These are phyloP conservation scores for Yamadazyma triangularis DNA, from an alignment of 1,139 yeast genomes.

Conservation along the genomic window DNA sequence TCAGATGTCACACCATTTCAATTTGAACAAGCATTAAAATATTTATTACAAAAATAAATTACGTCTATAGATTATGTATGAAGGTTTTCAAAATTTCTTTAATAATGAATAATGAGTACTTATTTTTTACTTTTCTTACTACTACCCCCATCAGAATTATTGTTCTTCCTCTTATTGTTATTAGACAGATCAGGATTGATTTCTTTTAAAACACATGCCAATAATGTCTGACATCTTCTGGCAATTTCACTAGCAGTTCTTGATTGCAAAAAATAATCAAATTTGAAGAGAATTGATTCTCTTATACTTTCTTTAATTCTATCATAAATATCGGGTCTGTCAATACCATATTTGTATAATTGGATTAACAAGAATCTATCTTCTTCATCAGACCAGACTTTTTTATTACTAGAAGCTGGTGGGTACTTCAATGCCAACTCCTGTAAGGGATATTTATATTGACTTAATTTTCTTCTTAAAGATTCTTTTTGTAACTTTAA, in stretches of 20 bases:
- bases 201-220: conserved; percentile 64
- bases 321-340: conserved; percentile 61
- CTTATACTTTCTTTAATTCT: conserved; percentile 57
- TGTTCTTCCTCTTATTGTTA: conserved; percentile 11
- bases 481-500: conserved; percentile 61
- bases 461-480: conserved; percentile 56
- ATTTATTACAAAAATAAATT: conserved; percentile 1
- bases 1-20: conserved; percentile 65
- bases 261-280: conserved; percentile 70
- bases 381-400: conserved; percentile 68
- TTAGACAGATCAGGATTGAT: conserved; percentile 20
- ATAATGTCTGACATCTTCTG: conserved; percentile 63
- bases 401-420: conserved; percentile 51
- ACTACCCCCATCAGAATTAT: conserved; percentile 9
- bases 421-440: conserved; percentile 60
- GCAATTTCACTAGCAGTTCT: conserved; percentile 61
- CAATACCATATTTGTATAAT: conserved; percentile 62
- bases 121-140: conserved; percentile 12
- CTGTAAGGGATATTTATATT: conserved; percentile 60
- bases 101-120: too few species aligned
- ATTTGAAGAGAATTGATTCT: conserved; percentile 57
- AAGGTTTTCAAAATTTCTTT: too few species aligned
- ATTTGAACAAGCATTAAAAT: conserved; percentile 28
- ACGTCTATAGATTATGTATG: neutral
- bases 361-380: conserved; percentile 67